These are phyloP conservation scores for Cutaneotrichosporon arboriforme DNA, from an alignment of 1,284 basidiomycete genomes.

Conservation along the genomic window DNA sequence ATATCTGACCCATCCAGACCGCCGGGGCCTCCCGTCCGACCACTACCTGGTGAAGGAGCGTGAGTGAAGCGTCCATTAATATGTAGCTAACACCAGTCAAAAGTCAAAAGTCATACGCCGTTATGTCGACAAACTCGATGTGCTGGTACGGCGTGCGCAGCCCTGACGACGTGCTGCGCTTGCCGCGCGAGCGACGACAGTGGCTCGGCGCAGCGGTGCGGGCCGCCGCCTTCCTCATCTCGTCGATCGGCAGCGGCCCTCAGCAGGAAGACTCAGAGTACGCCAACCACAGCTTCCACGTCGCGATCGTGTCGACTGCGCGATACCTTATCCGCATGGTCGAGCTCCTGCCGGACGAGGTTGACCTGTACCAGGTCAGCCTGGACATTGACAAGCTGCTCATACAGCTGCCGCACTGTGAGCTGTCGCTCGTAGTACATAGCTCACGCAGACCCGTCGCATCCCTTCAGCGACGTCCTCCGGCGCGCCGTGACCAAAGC, in stretches of 20 bases:
- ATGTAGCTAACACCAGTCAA: neutral
- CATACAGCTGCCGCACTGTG: constrained; percentile 6
- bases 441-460: constrained; percentile 2
- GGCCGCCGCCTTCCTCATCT: constrained; percentile 9
- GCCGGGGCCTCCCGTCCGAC: constrained; percentile 3
- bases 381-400: constrained; percentile 16
- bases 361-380: constrained; percentile 14
- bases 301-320: constrained; percentile 15
- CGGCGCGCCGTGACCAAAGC: constrained; percentile 2
- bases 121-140: constrained; percentile 8
- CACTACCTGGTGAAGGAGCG: constrained; percentile 17
- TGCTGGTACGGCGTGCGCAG: constrained; percentile 6
- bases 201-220: constrained; percentile 10
- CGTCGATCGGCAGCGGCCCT: constrained; percentile 1
- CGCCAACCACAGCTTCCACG: constrained; percentile 12
- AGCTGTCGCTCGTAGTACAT: neutral
- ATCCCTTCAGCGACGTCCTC: constrained; percentile 6
- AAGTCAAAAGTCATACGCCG: constrained; percentile 3
- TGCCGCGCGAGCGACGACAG: constrained; percentile 7
- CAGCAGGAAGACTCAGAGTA: constrained; percentile 9
- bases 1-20: neutral
- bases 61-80: neutral
- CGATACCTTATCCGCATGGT: constrained; percentile 19
- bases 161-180: neutral
- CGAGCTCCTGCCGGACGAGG: constrained; percentile 12